These are phyloP conservation scores for Penicillium flavigenum DNA, from an alignment of 495 filamentous ascomycete species.

Conservation along the genomic window DNA sequence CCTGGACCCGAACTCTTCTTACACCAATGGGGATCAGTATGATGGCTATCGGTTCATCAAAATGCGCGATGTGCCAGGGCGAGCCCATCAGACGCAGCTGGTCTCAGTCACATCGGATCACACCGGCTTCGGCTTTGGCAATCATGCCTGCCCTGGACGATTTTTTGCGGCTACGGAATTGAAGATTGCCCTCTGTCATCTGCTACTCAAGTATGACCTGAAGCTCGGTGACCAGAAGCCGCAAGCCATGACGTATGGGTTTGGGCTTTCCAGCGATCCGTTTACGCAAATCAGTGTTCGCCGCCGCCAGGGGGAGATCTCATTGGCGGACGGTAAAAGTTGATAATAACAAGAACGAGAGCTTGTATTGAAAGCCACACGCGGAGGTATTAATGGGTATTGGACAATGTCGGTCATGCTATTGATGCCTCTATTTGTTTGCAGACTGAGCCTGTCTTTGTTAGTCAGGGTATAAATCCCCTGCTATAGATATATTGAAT, in stretches of 20 bases:
- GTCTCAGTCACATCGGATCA: slow-evolving; percentile 28
- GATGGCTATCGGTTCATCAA: neutral
- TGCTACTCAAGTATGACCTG: slow-evolving; percentile 20
- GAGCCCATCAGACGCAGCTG: slow-evolving; percentile 17
- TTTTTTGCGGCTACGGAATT: slow-evolving; percentile 40
- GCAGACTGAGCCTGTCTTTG: no score
- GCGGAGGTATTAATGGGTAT: neutral
- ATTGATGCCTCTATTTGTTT: no score
- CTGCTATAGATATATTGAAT: no score
- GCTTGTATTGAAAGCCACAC: neutral
- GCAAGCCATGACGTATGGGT: neutral
- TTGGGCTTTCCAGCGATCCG: neutral
- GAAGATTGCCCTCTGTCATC: slow-evolving; percentile 29
- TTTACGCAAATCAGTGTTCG: neutral
- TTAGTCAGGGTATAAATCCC: no score
- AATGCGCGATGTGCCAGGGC: neutral
- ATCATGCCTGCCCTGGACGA: slow-evolving; percentile 46
- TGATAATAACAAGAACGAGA: slow-evolving; percentile 2
- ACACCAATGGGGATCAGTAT: neutral
- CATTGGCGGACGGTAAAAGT: neutral
- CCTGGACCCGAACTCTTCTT: neutral
- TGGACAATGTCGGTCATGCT: no score
- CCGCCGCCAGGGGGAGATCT: slow-evolving; percentile 1
- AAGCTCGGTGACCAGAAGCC: neutral
- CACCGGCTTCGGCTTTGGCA: slow-evolving; percentile 37